Evolutionary conservation across 768 basidiomycete species (phyloP), one percentile per base, ranked within the genome.

Genomic region (Mycena floridula): DNA sequence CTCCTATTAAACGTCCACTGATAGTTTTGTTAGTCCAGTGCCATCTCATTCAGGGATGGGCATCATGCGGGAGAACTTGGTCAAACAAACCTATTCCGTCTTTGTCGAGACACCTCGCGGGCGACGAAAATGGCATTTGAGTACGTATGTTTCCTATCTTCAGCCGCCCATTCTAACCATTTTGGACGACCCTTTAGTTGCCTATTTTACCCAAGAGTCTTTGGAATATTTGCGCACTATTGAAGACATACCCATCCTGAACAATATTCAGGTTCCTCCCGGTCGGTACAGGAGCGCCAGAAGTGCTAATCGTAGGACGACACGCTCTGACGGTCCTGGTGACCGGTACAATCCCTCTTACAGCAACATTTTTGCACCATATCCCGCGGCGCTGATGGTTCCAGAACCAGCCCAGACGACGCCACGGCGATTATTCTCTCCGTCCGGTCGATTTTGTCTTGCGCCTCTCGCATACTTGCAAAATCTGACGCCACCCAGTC

Each of bases 81-180:
- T 85, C 46, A 89, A 89, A 55, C 86, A 89, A 59, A 89, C 86
- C 0, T 89, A 86, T 57, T 87, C 85, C 7, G 85, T 85, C 23
- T 85, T 73, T 52, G 82, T 87, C 27, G 73, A 82, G n/a, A 81
- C 77, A 2, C 54, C 72, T 16, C 63, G 68, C 44, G 85, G 84
- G n/a, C 74, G 75, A 46, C 72, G 81, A 50, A 89, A 89, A 54
- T 89, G 86, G 86, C 86, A 89, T 53, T 70, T 89, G 25, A 88
- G 86, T 87, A 59, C 42, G 82, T 58, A 30, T 46, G 37, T 41
- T 37, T 25, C 37, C 36, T 41, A 35, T 50, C 21, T 30, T 35
- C 23, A 47, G 47, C 46, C 37, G 23, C 42, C 37, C 4, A 8
- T 25, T 50, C 47, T 20, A 40, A 39, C 42, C 22, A 39, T 43